Evolutionary conservation across 2,329 filamentous ascomycete genomes (phyloP).

Genomic region (Calonectria fujianensis): DNA sequence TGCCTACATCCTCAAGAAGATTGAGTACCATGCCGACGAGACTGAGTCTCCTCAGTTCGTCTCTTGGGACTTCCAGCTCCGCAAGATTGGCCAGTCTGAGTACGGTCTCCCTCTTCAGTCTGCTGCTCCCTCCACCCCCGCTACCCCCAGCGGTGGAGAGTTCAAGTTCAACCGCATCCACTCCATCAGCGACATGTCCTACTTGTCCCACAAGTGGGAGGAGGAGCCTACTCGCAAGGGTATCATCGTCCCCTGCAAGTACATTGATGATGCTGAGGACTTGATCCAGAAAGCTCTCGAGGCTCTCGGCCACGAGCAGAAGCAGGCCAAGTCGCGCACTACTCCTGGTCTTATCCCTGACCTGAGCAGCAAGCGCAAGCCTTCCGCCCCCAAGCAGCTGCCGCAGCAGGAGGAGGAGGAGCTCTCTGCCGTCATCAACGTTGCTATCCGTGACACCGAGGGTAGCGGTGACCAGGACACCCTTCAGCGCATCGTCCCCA

Average conservation of each 20-base stretch:
- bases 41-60: constrained; percentile 81
- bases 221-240: constrained; percentile 90
- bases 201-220: constrained; percentile 83
- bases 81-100: constrained; percentile 94
- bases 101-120: constrained; percentile 89
- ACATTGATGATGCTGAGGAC: constrained; percentile 95
- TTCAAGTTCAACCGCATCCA: constrained; percentile 86
- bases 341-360: constrained; percentile 80
- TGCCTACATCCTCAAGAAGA: constrained; percentile 92
- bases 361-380: constrained; percentile 82
- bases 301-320: constrained; percentile 78
- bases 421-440: constrained; percentile 92
- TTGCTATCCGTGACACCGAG: constrained; percentile 93
- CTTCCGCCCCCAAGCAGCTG: constrained; percentile 57
- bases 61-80: constrained; percentile 96
- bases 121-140: constrained; percentile 88
- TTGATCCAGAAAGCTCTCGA: constrained; percentile 89
- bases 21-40: constrained; percentile 92
- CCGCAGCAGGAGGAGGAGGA: constrained; percentile 72
- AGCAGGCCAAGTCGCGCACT: constrained; percentile 73
- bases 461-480: constrained; percentile 88
- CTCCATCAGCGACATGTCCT: constrained; percentile 98
- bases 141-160: constrained; percentile 78
- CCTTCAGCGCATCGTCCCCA: constrained; percentile 81
- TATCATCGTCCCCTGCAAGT: constrained; percentile 94